Evolutionary conservation across 805 yeast genomes (phyloP), one percentile per base, ranked within the genome.

Genomic region (Metschnikowia lochheadii): DNA sequence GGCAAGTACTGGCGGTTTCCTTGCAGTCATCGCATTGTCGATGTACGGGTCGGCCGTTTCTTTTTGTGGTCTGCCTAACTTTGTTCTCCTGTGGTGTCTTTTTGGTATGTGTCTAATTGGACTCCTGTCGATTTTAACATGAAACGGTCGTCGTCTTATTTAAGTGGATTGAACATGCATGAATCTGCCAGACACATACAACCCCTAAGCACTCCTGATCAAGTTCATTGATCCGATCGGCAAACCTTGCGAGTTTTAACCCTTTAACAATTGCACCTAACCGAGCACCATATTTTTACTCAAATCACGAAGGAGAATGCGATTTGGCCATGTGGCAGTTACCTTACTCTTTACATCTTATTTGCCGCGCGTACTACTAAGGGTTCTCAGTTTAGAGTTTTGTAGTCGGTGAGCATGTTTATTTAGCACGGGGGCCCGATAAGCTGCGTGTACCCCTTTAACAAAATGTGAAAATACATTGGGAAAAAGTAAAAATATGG

Each of bases 21-120:
- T 91, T 58, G 73, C 85, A 0, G 85, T 85, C n/a, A 85, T 91
- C 44, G 86, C 90, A 0, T 68, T 89, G 40, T 91, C 90, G 57
- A 87, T 91, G 95, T 84, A 87, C 62, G 87, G 90, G 10, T 81
- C 91, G 17, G 88, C 95, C 0, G 79, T 89, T 31, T 78, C 84
- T 0, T 89, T 89, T 64, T 55, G 61, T 45, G 95, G 91, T 6
- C 72, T 80, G 26, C 85, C 85, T 49, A 77, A 77, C 31, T 69
- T 66, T 7, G 87, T 84, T 1, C 62, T 85, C 49, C 57, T 68
- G 5, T 85, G 89, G 85, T 72, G 81, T 39, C 66, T 85, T 34
- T 17, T 75, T 4, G 95, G 95, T 0, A 76, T 86, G 47, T 61
- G 72, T 21, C 59, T 82, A 18, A 84, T 85, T 44, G 79, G 84